Evolutionary conservation across 495 filamentous ascomycete species (phyloP).

Genomic region (Aspergillus affinis): DNA sequence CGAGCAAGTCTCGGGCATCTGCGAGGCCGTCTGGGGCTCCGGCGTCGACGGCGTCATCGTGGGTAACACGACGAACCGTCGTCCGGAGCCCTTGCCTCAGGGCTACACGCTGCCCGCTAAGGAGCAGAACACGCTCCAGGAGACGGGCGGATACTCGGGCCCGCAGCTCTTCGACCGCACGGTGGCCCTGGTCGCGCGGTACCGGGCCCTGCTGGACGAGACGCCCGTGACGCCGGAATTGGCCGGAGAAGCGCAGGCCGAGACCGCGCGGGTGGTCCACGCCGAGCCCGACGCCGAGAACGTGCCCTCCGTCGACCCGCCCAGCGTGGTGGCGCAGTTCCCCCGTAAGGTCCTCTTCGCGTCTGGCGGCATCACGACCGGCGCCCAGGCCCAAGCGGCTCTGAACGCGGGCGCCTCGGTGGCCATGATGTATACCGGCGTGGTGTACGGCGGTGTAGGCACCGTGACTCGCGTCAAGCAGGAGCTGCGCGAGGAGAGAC

Average conservation of each 20-base stretch:
- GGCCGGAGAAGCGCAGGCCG: slow-evolving; percentile 13
- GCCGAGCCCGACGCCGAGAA: slow-evolving; percentile 21
- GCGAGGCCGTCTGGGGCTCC: slow-evolving; percentile 76
- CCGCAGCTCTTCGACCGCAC: slow-evolving; percentile 82
- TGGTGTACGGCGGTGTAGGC: slow-evolving; percentile 84
- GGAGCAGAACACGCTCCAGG: slow-evolving; percentile 65
- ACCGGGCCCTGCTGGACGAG: slow-evolving; percentile 70
- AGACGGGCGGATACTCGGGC: slow-evolving; percentile 88
- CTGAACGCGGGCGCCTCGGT: slow-evolving; percentile 84
- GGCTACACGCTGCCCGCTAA: slow-evolving; percentile 61
- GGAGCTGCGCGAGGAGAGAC: slow-evolving; percentile 69
- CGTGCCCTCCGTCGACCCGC: slow-evolving; percentile 14
- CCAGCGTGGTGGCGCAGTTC: slow-evolving; percentile 21
- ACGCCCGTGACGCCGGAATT: slow-evolving; percentile 23
- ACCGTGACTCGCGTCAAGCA: slow-evolving; percentile 83
- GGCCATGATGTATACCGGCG: slow-evolving; percentile 78
- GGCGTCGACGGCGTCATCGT: slow-evolving; percentile 95
- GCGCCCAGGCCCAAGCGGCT: slow-evolving; percentile 73
- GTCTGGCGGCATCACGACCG: slow-evolving; percentile 84
- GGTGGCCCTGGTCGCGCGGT: slow-evolving; percentile 70
- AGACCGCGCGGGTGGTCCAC: slow-evolving; percentile 7
- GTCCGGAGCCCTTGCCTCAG: slow-evolving; percentile 65
- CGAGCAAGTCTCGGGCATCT: slow-evolving; percentile 80
- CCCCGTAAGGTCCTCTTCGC: slow-evolving; percentile 84
- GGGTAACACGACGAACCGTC: slow-evolving; percentile 91